Base-by-base conservation (phyloP, 2,329 filamentous ascomycete genomes). In the Cercospora nicotianae region DNA sequence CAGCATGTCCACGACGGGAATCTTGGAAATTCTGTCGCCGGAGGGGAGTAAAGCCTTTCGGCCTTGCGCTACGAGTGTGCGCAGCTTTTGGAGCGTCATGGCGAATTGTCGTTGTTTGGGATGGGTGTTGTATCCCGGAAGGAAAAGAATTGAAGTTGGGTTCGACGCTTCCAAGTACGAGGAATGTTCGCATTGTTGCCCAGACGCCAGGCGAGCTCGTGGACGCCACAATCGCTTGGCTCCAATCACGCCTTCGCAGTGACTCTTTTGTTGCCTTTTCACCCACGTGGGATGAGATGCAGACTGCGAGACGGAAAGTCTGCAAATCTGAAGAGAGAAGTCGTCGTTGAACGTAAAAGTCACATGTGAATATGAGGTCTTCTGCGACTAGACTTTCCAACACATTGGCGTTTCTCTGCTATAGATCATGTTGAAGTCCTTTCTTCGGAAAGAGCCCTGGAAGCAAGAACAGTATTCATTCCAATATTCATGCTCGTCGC, bases 1-100 rank as follows among this genome's bases (percentile, higher is more conserved):
- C 16, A 72, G 69, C 69, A 72, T 72, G 66, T 72, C 72, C 12
- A 73, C 9, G 23, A 70, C 23, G 3, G 60, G 53, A 2, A 62
- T 68, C 1, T 45, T 33, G 3, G 67, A 69, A 45, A 67, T 65
- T 5, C 28, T 16, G 9, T 65, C 60, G 20, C 67, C 65, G 36
- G 28, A 13, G 0, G 67, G 64, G 23, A 69, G 57, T n/a, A 67
- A 62, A 48, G 67, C 67, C 20, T 64, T 64, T 13, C 67, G 67
- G 48, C 33, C 36, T 20, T 30, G 61, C 6, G 61, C 48, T 9
- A 63, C 42, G 42, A 63, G 26, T 0, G 42, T 33, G 20, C 61
- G 61, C 16, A 57, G 61, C 3, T 18, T 13, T 28, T 63, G 60
- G 10, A 63, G 16, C 8, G 45, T 4, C 42, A 55, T 53, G 55